A percentile compares a stretch with the other conserved stretches of the same genome.
phyloP scores from a whole-genome alignment of 805 yeast genomes.

The Metschnikowia cerradonensis region DNA sequence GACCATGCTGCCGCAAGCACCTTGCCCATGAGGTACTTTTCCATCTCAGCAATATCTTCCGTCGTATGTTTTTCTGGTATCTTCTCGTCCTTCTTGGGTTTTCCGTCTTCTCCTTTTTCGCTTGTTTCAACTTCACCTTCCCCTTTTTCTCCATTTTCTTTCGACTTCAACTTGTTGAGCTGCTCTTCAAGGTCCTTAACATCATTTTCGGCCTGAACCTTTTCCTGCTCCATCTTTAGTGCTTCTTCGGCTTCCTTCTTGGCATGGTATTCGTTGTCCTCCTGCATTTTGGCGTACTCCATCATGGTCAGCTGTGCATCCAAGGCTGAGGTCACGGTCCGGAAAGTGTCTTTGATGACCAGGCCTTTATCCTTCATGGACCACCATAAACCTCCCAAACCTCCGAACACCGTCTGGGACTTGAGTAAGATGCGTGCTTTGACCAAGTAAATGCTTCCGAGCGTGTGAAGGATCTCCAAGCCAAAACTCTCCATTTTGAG shows the following conservation, averaged over 20 bases:
- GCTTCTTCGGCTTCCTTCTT: constrained; percentile 30
- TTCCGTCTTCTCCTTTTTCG: not conserved
- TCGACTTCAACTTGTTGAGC: constrained; percentile 8
- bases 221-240: constrained; percentile 22
- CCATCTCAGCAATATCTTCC: constrained; percentile 67
- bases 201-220: constrained; percentile 24
- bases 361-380: constrained; percentile 71
- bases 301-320: constrained; percentile 79
- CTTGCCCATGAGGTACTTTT: constrained; percentile 71
- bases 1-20: constrained; percentile 83
- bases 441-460: constrained; percentile 64
- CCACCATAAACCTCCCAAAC: constrained; percentile 63
- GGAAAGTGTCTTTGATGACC: constrained; percentile 66
- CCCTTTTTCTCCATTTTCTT: not conserved
- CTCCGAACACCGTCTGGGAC: constrained; percentile 56
- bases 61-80: constrained; percentile 43
- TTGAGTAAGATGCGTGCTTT: constrained; percentile 64
- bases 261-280: constrained; percentile 44
- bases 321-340: constrained; percentile 66
- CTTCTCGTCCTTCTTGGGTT: constrained; percentile 9
- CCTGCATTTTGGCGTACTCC: constrained; percentile 65
- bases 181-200: constrained; percentile 17
- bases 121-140: too few species aligned
- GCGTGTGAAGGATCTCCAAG: constrained; percentile 70
- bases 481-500: constrained; percentile 83